These are phyloP conservation scores for Monosporascus cannonballus DNA, from an alignment of 2,329 filamentous ascomycete species.

Conservation along the genomic window DNA sequence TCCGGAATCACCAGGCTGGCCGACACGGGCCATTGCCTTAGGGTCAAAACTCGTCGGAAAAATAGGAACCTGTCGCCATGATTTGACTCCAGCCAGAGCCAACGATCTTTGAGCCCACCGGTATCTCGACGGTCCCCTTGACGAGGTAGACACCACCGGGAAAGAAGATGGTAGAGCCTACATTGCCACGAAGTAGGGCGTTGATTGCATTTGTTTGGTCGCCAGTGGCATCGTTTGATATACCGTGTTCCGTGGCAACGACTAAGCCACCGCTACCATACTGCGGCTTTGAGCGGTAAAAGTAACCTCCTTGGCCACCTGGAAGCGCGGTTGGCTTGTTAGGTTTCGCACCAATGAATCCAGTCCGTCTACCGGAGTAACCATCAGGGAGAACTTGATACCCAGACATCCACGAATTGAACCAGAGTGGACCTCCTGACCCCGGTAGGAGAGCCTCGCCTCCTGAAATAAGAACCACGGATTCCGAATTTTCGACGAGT, in stretches of 20 bases:
- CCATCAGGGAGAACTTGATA: neutral
- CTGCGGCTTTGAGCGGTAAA: conserved; percentile 22
- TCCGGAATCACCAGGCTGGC: conserved; percentile 53
- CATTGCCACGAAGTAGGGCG: conserved; percentile 5
- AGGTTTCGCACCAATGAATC: neutral
- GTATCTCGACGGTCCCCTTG: conserved; percentile 34
- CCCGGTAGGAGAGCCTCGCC: neutral
- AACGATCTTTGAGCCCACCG: conserved; percentile 57
- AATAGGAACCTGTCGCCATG: conserved; percentile 51
- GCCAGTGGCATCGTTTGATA: conserved; percentile 25
- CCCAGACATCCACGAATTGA: neutral
- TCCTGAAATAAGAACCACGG: neutral
- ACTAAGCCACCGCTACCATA: conserved; percentile 17
- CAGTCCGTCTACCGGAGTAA: neutral
- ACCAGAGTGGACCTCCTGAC: neutral
- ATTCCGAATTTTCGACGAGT: conserved; percentile 31
- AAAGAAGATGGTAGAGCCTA: conserved; percentile 10
- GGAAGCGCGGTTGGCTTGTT: conserved; percentile 6
- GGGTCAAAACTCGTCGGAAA: conserved; percentile 54
- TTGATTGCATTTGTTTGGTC: conserved; percentile 19
- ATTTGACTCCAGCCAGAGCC: conserved; percentile 68
- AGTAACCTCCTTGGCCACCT: conserved; percentile 13
- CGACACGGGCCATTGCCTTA: conserved; percentile 59
- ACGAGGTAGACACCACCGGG: conserved; percentile 17
- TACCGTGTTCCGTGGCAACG: conserved; percentile 5